These are phyloP conservation scores for Aureobasidium uvarum DNA, from an alignment of 2,329 filamentous ascomycete species.

Conservation along the genomic window DNA sequence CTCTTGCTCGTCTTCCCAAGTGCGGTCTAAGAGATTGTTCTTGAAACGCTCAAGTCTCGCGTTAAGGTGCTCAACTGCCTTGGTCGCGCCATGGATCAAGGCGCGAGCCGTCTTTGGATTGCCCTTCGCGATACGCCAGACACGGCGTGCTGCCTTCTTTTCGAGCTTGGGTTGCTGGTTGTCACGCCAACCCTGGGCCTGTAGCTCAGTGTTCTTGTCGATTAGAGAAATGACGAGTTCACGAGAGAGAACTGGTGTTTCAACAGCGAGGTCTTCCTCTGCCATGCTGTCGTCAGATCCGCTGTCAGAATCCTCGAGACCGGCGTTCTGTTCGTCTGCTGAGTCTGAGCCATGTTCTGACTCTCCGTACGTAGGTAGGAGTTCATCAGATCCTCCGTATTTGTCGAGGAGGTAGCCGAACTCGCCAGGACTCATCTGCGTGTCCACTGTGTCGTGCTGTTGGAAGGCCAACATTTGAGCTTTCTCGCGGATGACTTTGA, in stretches of 20 bases:
- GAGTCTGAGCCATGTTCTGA: slow-evolving; percentile 41
- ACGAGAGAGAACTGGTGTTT: background rate
- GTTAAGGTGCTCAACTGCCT: slow-evolving; percentile 47
- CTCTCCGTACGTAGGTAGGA: slow-evolving; percentile 49
- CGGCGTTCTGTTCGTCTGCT: background rate
- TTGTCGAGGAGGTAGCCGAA: slow-evolving; percentile 35
- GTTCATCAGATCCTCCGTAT: slow-evolving; percentile 26
- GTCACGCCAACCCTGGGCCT: slow-evolving; percentile 58
- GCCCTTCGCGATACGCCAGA: slow-evolving; percentile 61
- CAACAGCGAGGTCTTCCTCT: slow-evolving; percentile 7
- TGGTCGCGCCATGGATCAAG: slow-evolving; percentile 48
- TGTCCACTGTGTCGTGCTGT: background rate
- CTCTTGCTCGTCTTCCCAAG: slow-evolving; percentile 55
- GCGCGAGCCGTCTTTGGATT: slow-evolving; percentile 40
- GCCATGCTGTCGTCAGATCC: slow-evolving; percentile 43
- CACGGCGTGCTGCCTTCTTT: slow-evolving; percentile 55
- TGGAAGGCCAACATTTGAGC: slow-evolving; percentile 26
- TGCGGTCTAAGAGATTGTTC: slow-evolving; percentile 51
- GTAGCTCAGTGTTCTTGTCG: slow-evolving; percentile 52
- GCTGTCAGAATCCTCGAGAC: slow-evolving; percentile 34
- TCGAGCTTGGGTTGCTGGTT: slow-evolving; percentile 57
- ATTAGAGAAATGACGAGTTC: slow-evolving; percentile 44
- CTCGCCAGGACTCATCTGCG: background rate
- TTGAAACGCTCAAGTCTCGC: slow-evolving; percentile 57
- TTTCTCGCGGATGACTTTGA: slow-evolving; percentile 35